A percentile compares a stretch with the other conserved stretches of the same genome.
These are phyloP conservation scores for Blastomyces parvus DNA, from an alignment of 2,329 filamentous ascomycete species.

Conservation along the genomic window DNA sequence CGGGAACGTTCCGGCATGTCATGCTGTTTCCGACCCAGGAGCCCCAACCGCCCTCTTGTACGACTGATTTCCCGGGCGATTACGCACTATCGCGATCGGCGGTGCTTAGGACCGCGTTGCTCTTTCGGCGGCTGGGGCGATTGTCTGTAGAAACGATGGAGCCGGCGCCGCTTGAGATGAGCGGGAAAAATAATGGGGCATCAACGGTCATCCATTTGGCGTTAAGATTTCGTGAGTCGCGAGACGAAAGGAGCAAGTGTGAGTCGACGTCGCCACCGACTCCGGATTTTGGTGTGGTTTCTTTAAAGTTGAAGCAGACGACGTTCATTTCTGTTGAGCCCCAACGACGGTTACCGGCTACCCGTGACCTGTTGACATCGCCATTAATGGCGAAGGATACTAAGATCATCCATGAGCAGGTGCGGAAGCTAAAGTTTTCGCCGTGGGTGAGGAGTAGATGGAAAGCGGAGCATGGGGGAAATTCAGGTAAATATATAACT, in stretches of 20 bases:
- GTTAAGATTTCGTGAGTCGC: constrained; percentile 5
- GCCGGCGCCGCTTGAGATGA: constrained; percentile 8
- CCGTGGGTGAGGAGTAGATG: constrained; percentile 7
- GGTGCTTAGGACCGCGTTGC: not conserved
- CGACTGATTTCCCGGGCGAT: constrained; percentile 10
- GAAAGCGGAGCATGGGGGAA: not conserved
- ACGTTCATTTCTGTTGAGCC: constrained; percentile 11
- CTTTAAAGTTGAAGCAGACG: constrained; percentile 6
- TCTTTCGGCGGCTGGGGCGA: constrained; percentile 2
- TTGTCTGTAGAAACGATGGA: constrained; percentile 8
- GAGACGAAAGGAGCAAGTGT: not conserved
- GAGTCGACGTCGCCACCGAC: not conserved
- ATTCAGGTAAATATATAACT: not conserved
- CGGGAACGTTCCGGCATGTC: constrained; percentile 2
- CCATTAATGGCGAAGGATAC: constrained; percentile 6
- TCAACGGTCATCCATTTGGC: constrained; percentile 6
- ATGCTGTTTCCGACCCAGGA: constrained; percentile 8
- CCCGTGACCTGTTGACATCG: constrained; percentile 6
- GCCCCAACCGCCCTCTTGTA: constrained; percentile 9
- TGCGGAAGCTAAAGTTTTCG: constrained; percentile 9
- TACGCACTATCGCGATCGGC: constrained; percentile 4
- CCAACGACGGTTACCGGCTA: constrained; percentile 7
- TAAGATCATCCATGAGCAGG: constrained; percentile 1
- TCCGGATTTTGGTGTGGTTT: constrained; percentile 3
- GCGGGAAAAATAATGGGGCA: constrained; percentile 1